phyloP scores from a whole-genome alignment of 495 filamentous ascomycete genomes.

The Bathelium albidoporum region DNA sequence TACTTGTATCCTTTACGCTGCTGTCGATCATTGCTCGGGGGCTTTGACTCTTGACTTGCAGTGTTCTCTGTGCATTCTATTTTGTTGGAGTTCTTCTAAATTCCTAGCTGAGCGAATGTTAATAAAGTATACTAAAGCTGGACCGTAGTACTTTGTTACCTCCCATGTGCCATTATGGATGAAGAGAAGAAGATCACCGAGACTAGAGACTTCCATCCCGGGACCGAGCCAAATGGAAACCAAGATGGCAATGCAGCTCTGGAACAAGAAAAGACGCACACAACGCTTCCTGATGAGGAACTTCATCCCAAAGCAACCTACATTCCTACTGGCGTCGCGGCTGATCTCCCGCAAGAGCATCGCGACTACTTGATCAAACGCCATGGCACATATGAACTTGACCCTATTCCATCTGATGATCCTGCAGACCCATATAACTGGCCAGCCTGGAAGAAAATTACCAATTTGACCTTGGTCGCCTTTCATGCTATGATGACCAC shows the following conservation, averaged over 20 bases:
- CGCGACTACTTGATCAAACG: constrained; percentile 42
- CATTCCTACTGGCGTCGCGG: constrained; percentile 6
- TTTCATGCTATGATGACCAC: constrained; percentile 49
- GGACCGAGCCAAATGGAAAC: not conserved
- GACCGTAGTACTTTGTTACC: not conserved
- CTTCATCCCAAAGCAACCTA: constrained; percentile 13
- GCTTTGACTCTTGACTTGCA: not conserved
- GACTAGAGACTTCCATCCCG: not conserved
- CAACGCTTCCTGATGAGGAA: not conserved
- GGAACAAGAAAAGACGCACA: not conserved
- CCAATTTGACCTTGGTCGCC: constrained; percentile 43
- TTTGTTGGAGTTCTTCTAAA: not conserved
- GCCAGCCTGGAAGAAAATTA: constrained; percentile 48
- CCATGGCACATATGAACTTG: constrained; percentile 46
- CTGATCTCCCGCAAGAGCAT: constrained; percentile 29
- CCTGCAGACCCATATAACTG: constrained; percentile 49
- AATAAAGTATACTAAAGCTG: not conserved
- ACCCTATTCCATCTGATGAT: constrained; percentile 41
- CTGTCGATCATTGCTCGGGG: not conserved
- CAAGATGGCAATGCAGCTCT: not conserved
- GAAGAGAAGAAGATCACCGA: not conserved
- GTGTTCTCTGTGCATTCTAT: not conserved
- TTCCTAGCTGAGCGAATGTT: not conserved
- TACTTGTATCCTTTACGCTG: not conserved
- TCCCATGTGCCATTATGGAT: no score